These are phyloP conservation scores for Talaromyces thailandensis DNA, from an alignment of 495 filamentous ascomycete species.

Conservation along the genomic window DNA sequence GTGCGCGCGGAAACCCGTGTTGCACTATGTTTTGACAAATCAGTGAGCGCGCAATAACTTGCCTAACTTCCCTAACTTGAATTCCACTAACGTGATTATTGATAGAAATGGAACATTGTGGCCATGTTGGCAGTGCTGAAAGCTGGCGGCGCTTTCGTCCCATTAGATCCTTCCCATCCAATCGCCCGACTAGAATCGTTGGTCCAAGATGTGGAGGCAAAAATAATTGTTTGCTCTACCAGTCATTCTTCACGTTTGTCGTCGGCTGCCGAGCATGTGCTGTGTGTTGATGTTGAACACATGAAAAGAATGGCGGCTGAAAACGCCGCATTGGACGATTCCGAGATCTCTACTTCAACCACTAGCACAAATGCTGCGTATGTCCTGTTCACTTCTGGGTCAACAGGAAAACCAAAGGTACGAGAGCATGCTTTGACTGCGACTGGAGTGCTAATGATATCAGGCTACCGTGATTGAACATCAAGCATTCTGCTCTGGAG, in stretches of 20 bases:
- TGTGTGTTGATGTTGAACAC: constrained; percentile 25
- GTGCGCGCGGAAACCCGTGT: constrained; percentile 41
- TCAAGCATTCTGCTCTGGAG: constrained; percentile 31
- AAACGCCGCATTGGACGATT: not conserved
- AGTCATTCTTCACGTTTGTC: constrained; percentile 18
- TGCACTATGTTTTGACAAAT: constrained; percentile 51
- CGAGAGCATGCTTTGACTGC: constrained; percentile 5
- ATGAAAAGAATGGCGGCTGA: constrained; percentile 16
- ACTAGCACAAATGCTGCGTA: constrained; percentile 30
- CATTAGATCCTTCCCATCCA: constrained; percentile 50
- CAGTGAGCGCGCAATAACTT: constrained; percentile 18
- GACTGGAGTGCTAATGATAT: not conserved
- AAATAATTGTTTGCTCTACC: constrained; percentile 46
- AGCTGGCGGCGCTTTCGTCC: constrained; percentile 51
- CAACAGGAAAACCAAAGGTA: constrained; percentile 44
- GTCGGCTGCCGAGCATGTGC: constrained; percentile 19
- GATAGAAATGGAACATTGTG: constrained; percentile 44
- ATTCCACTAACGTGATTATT: not conserved
- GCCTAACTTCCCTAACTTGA: not conserved
- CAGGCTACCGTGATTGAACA: constrained; percentile 42
- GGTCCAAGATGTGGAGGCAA: constrained; percentile 27
- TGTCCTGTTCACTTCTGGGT: constrained; percentile 42
- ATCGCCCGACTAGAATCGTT: constrained; percentile 36
- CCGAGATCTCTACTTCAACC: constrained; percentile 6
- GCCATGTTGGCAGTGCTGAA: constrained; percentile 50